phyloP scores from a whole-genome alignment of 345 rosid species.

The Linum lewisii region DNA sequence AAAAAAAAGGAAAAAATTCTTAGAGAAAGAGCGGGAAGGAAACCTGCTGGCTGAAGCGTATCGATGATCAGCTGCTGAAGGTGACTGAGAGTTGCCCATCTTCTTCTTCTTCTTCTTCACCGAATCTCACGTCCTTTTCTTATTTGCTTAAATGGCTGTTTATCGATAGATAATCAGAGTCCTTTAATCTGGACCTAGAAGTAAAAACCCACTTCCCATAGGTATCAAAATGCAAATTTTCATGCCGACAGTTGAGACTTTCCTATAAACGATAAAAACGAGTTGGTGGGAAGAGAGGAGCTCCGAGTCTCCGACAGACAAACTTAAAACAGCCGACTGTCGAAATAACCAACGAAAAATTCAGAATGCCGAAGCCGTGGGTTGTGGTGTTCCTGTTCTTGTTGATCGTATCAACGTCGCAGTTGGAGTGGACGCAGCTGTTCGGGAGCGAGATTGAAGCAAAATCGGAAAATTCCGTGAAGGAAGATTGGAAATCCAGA shows the following conservation, averaged over 20 bases:
- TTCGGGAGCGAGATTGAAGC: conserved; percentile 47
- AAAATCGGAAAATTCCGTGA: conserved; percentile 22
- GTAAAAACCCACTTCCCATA: not conserved
- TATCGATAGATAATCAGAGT: too few relatives aligned
- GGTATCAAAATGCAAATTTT: not conserved
- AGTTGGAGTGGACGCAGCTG: conserved; percentile 73
- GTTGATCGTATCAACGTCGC: conserved; percentile 54
- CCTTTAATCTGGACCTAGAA: not conserved
- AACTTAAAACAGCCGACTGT: not conserved
- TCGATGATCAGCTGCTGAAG: conserved; percentile 36
- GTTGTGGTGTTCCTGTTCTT: conserved; percentile 52
- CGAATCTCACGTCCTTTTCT: not conserved
- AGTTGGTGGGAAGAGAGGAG: not conserved
- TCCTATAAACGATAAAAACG: not conserved
- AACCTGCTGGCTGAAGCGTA: conserved; percentile 41
- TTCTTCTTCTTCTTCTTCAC: not conserved
- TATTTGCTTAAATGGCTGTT: not conserved
- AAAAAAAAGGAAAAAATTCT: not conserved
- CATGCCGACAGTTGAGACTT: not conserved
- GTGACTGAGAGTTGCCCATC: conserved; percentile 48
- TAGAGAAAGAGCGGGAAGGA: not conserved
- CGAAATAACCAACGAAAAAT: conserved; percentile 16
- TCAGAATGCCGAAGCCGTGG: conserved; percentile 73
- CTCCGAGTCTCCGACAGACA: not conserved
- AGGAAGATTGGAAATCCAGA: conserved; percentile 30